These are phyloP conservation scores for Phaffomyces opuntiae DNA, from an alignment of 805 yeast species.

Conservation along the genomic window DNA sequence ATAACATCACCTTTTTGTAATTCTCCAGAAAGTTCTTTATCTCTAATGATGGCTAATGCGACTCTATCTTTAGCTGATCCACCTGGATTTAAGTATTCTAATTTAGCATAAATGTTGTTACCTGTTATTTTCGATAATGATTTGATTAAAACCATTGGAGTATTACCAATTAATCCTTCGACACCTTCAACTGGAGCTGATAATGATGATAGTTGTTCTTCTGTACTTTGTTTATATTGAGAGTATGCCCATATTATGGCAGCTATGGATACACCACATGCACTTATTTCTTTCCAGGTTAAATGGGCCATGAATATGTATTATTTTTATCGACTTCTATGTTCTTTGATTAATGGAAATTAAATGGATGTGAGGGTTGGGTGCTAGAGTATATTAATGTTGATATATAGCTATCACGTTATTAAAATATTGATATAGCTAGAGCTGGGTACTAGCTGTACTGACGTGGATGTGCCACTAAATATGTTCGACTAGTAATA, in stretches of 20 bases:
- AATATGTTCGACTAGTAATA: too few species aligned
- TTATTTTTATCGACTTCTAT: not conserved
- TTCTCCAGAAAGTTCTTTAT: constrained; percentile 54
- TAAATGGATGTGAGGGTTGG: too few species aligned
- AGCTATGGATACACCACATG: constrained; percentile 15
- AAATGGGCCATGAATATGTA: not conserved
- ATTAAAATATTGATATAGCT: too few species aligned
- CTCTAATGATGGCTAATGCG: constrained; percentile 73
- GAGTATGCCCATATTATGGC: constrained; percentile 10
- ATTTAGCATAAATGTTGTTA: constrained; percentile 77
- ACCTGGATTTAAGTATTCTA: constrained; percentile 84
- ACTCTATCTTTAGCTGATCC: constrained; percentile 96
- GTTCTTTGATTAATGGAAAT: too few species aligned
- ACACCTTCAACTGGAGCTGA: constrained; percentile 44
- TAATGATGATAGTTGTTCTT: constrained; percentile 12
- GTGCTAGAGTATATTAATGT: too few species aligned
- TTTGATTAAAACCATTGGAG: constrained; percentile 71
- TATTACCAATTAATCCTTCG: constrained; percentile 80
- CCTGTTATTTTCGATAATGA: constrained; percentile 71
- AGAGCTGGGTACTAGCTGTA: too few species aligned
- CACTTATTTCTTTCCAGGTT: constrained; percentile 22
- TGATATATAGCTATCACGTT: too few species aligned
- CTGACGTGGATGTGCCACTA: too few species aligned
- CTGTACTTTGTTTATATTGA: not conserved
- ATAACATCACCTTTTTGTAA: constrained; percentile 62